A percentile compares a stretch with the other conserved stretches of the same genome.
phyloP scores from a whole-genome alignment of 306 rosid genomes.

The Oxytropis ochrocephala region DNA sequence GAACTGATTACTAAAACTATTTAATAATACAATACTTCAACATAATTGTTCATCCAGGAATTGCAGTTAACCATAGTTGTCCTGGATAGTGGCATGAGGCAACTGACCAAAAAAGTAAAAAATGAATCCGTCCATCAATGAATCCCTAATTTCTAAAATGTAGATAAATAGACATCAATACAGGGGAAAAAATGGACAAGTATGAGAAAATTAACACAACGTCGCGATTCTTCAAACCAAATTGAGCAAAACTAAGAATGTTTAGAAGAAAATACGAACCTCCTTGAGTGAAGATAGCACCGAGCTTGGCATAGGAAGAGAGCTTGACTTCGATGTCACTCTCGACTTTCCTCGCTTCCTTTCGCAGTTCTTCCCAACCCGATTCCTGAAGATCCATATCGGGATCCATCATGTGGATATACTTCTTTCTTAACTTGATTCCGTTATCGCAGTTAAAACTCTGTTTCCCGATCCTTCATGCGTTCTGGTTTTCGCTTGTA shows the following conservation, averaged over 20 bases:
- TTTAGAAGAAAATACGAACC: constrained; percentile 20
- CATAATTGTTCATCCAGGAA: no score
- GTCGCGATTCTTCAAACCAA: neutral
- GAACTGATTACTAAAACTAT: neutral
- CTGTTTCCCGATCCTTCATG: neutral
- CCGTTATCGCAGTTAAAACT: constrained; percentile 29
- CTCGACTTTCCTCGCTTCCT: constrained; percentile 94
- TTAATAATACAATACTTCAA: no score
- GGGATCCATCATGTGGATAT: constrained; percentile 58
- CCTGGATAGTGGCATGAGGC: no score
- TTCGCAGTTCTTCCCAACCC: constrained; percentile 97
- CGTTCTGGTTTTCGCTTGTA: no score
- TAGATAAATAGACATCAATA: no score
- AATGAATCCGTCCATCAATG: no score
- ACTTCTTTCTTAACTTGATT: constrained; percentile 8
- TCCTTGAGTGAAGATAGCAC: constrained; percentile 86
- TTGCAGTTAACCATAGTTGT: no score
- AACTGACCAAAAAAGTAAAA: no score
- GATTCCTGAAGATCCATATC: constrained; percentile 92
- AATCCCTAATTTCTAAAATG: no score
- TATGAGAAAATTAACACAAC: no score
- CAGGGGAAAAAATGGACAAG: no score
- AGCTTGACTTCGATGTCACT: constrained; percentile 98
- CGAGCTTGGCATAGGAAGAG: constrained; percentile 84
- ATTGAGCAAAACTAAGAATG: neutral